Percentiles rank a stretch among this genome's conserved stretches.
Conservation (phyloP, 106 monocot genomes). For the Dendrobium chrysotoxum region DNA sequence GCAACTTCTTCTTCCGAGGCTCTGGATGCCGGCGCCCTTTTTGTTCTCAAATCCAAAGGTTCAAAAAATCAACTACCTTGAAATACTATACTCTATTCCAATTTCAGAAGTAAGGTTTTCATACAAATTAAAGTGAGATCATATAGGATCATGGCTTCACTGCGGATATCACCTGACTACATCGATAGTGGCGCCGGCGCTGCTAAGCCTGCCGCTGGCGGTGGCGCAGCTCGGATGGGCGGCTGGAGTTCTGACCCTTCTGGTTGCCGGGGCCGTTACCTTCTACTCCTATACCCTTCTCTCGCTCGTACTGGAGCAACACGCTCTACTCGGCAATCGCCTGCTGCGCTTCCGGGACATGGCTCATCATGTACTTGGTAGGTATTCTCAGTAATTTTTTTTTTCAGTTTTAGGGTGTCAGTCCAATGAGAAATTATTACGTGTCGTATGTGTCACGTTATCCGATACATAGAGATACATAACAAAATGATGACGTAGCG, state of each 20-base stretch:
- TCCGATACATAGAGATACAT: too few relatives aligned
- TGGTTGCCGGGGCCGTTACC: constrained; percentile 42
- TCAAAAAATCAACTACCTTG: too few relatives aligned
- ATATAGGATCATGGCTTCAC: constrained; percentile 74
- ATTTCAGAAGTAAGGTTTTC: too few relatives aligned
- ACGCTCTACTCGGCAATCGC: constrained; percentile 49
- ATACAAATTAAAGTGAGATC: neutral
- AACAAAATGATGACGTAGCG: too few relatives aligned
- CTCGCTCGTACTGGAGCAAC: constrained; percentile 71
- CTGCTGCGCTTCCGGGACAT: constrained; percentile 79
- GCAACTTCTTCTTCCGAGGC: too few relatives aligned
- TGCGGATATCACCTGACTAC: constrained; percentile 85
- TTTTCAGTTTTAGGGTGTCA: too few relatives aligned
- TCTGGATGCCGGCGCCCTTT: too few relatives aligned
- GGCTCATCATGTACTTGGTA: constrained; percentile 63
- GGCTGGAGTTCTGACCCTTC: constrained; percentile 36
- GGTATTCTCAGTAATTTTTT: too few relatives aligned
- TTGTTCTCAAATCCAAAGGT: too few relatives aligned
- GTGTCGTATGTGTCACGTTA: too few relatives aligned
- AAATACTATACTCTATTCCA: too few relatives aligned
- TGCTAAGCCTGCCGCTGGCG: constrained; percentile 76
- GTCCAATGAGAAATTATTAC: too few relatives aligned
- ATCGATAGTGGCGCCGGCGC: constrained; percentile 70
- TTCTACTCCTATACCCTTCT: constrained; percentile 93
- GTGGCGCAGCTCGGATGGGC: constrained; percentile 68